phyloP scores from a whole-genome alignment of 2,329 filamentous ascomycete species.

The Graphilbum fragrans region DNA sequence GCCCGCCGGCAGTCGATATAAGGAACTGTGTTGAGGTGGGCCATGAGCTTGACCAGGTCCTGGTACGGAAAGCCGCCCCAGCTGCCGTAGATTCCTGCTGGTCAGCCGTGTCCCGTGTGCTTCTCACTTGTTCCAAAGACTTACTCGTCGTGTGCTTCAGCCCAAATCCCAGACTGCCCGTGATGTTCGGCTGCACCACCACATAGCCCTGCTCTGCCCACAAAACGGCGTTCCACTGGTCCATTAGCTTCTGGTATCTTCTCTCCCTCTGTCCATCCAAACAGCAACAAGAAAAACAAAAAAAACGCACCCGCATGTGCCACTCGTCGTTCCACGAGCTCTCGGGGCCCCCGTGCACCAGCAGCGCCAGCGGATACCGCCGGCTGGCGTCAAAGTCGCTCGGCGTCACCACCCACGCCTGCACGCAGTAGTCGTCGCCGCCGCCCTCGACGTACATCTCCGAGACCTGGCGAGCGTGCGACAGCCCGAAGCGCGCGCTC shows the following conservation, averaged over 20 bases:
- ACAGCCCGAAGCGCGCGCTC: constrained; percentile 20
- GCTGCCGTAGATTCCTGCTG: constrained; percentile 28
- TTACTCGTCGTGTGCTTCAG: constrained; percentile 18
- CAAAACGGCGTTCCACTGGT: constrained; percentile 35
- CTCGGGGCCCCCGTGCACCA: constrained; percentile 28
- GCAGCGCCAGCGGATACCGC: constrained; percentile 24
- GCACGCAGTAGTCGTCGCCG: constrained; percentile 19
- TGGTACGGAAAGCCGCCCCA: constrained; percentile 43
- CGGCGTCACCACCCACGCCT: constrained; percentile 27
- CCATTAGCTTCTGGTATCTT: neutral
- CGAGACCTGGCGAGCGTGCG: constrained; percentile 19
- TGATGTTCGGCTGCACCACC: constrained; percentile 46
- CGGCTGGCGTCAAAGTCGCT: constrained; percentile 21
- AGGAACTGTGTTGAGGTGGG: constrained; percentile 35
- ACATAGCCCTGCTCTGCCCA: constrained; percentile 52
- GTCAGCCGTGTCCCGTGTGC: neutral
- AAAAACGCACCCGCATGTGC: constrained; percentile 5
- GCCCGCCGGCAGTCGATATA: constrained; percentile 42
- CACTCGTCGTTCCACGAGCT: constrained; percentile 36
- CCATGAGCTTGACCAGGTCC: constrained; percentile 41
- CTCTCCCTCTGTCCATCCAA: no score
- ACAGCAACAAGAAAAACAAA: no score
- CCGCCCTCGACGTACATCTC: constrained; percentile 28
- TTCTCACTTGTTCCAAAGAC: neutral
- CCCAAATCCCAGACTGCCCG: constrained; percentile 45